These are phyloP conservation scores for Teunomyces tritomae DNA, from an alignment of 805 yeast species.

Conservation along the genomic window DNA sequence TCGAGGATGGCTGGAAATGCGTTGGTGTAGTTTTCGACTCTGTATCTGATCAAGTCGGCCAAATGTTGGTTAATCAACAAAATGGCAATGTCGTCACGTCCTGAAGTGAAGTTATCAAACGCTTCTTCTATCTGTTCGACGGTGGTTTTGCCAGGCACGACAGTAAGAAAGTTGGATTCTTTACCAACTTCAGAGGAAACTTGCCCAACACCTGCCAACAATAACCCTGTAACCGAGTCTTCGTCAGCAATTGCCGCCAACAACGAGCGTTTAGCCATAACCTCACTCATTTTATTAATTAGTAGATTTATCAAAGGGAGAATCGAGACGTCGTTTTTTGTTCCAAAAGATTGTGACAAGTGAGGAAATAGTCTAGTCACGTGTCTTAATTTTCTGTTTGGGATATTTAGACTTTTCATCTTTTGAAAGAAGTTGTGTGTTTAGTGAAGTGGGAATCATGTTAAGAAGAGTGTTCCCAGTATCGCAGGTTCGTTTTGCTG, in stretches of 20 bases:
- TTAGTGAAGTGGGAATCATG: background rate
- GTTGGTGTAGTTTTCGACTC: slow-evolving; percentile 77
- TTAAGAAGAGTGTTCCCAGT: background rate
- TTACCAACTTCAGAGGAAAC: slow-evolving; percentile 58
- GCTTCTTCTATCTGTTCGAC: slow-evolving; percentile 72
- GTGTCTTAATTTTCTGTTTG: background rate
- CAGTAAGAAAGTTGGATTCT: slow-evolving; percentile 81
- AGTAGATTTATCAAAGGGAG: background rate
- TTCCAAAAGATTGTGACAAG: background rate
- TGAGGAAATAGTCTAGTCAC: background rate
- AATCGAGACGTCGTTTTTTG: background rate
- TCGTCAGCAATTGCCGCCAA: slow-evolving; percentile 97
- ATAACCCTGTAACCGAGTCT: slow-evolving; percentile 93
- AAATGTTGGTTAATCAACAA: slow-evolving; percentile 89
- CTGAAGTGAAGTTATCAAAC: slow-evolving; percentile 69
- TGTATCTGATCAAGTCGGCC: slow-evolving; percentile 83
- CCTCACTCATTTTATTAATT: slow-evolving; percentile 20
- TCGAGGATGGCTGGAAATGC: slow-evolving; percentile 97
- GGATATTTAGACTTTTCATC: background rate
- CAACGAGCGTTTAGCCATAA: slow-evolving; percentile 68
- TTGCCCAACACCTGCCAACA: slow-evolving; percentile 94
- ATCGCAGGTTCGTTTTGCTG: background rate
- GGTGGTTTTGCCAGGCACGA: slow-evolving; percentile 69
- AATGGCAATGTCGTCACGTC: slow-evolving; percentile 88
- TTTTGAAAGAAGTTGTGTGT: too few species aligned